A percentile compares a stretch with the other conserved stretches of the same genome.
These are phyloP conservation scores for Hymenotorrendiella dingleyae DNA, from an alignment of 2,329 filamentous ascomycete species.

Conservation along the genomic window DNA sequence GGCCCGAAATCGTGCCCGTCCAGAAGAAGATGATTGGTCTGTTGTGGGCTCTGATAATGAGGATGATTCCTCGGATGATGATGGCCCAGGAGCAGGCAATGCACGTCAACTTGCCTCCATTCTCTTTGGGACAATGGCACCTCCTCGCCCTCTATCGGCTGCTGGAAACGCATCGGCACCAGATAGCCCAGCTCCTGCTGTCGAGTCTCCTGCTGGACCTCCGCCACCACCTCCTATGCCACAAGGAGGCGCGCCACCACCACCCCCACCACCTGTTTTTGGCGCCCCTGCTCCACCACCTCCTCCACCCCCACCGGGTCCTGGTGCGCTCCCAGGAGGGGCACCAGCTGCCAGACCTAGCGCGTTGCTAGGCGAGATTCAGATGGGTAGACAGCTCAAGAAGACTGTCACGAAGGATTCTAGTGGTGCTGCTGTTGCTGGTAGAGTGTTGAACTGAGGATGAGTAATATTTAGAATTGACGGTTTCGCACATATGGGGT, in stretches of 20 bases:
- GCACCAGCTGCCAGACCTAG: slow-evolving; percentile 44
- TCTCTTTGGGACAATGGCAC: slow-evolving; percentile 94
- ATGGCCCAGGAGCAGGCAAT: slow-evolving; percentile 70
- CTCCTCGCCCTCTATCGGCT: slow-evolving; percentile 80
- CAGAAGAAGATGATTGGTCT: slow-evolving; percentile 75
- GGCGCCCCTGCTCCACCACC: slow-evolving; percentile 27
- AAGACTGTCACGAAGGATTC: slow-evolving; percentile 89
- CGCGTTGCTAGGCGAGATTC: slow-evolving; percentile 75
- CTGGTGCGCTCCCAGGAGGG: slow-evolving; percentile 33
- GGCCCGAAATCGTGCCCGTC: slow-evolving; percentile 46
- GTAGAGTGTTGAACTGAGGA: slow-evolving; percentile 54
- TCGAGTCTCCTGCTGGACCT: slow-evolving; percentile 34
- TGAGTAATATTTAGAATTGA: too few relatives aligned
- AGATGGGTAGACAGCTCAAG: slow-evolving; percentile 69
- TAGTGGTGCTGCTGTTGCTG: slow-evolving; percentile 65
- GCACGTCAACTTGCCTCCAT: slow-evolving; percentile 92
- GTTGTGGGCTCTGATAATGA: slow-evolving; percentile 70
- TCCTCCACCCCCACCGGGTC: slow-evolving; percentile 31
- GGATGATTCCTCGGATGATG: slow-evolving; percentile 68
- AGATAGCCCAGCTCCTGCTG: slow-evolving; percentile 34
- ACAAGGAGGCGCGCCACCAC: slow-evolving; percentile 38
- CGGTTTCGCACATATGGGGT: too few relatives aligned
- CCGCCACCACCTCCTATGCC: slow-evolving; percentile 44
- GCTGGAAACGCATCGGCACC: slow-evolving; percentile 51
- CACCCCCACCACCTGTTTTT: slow-evolving; percentile 36